Percentiles rank a stretch among this genome's conserved stretches.
Evolutionary conservation across 1,139 yeast species (phyloP).

Genomic region (Candida anutae): DNA sequence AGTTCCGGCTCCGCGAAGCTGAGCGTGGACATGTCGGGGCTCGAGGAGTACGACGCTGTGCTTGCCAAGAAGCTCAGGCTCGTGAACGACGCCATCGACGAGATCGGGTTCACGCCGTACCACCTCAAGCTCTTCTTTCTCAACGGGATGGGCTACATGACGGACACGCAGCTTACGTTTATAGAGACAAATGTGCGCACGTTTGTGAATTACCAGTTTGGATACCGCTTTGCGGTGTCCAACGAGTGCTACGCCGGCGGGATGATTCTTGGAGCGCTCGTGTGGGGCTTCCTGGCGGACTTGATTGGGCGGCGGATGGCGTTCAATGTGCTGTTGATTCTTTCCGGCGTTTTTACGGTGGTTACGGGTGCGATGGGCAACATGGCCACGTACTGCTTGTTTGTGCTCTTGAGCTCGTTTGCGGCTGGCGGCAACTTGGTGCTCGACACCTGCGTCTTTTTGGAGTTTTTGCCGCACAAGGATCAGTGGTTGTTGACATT

Average conservation of each 20-base stretch:
- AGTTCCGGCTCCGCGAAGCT: background rate
- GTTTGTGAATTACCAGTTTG: constrained; percentile 36
- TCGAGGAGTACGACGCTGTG: constrained; percentile 19
- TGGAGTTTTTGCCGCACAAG: constrained; percentile 20
- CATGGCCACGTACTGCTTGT: constrained; percentile 20
- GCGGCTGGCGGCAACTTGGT: constrained; percentile 25
- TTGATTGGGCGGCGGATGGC: constrained; percentile 21
- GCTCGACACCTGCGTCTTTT: constrained; percentile 22
- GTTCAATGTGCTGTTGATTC: constrained; percentile 27
- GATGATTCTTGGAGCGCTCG: constrained; percentile 46
- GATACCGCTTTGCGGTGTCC: constrained; percentile 23
- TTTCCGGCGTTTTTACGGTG: constrained; percentile 17
- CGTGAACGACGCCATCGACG: constrained; percentile 42
- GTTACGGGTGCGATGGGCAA: constrained; percentile 24
- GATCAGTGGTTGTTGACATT: constrained; percentile 30
- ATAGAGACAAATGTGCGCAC: constrained; percentile 30
- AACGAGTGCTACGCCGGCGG: constrained; percentile 29
- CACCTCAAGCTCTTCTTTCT: constrained; percentile 34
- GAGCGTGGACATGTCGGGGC: constrained; percentile 11
- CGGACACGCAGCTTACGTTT: constrained; percentile 49
- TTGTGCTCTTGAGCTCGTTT: constrained; percentile 17
- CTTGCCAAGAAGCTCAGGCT: constrained; percentile 29
- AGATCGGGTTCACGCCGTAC: constrained; percentile 45
- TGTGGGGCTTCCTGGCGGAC: constrained; percentile 17
- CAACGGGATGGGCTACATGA: constrained; percentile 59